Evolutionary conservation across 768 basidiomycete species (phyloP).

Genomic region (Kwoniella dejecticola): DNA sequence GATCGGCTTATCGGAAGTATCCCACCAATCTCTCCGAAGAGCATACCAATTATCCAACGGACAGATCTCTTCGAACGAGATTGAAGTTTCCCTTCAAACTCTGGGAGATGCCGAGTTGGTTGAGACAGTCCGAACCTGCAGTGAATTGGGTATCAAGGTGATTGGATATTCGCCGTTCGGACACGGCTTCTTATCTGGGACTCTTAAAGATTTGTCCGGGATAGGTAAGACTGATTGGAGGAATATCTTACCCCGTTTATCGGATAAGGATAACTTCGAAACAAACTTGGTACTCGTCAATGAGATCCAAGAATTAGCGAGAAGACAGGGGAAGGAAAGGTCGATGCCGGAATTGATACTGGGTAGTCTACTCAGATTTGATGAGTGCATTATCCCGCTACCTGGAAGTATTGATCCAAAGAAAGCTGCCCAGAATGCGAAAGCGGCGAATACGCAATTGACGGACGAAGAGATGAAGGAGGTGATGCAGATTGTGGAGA

Average conservation of each 20-base stretch:
- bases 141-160: neutral
- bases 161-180: constrained; percentile 7
- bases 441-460: constrained; percentile 58
- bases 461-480: constrained; percentile 57
- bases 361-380: neutral
- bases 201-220: constrained; percentile 29
- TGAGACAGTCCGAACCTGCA: constrained; percentile 39
- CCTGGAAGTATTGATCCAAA: constrained; percentile 58
- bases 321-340: neutral
- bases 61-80: constrained; percentile 65
- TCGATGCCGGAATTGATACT: neutral
- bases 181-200: constrained; percentile 53
- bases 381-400: constrained; percentile 52
- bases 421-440: constrained; percentile 60
- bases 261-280: neutral
- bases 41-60: constrained; percentile 51
- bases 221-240: constrained; percentile 57
- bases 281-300: constrained; percentile 45
- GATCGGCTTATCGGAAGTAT: constrained; percentile 16
- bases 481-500: constrained; percentile 53
- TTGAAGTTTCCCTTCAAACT: constrained; percentile 61
- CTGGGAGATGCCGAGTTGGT: constrained; percentile 63
- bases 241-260: constrained; percentile 28
- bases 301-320: neutral
- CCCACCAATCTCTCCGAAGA: constrained; percentile 58